phyloP scores from a whole-genome alignment of 768 basidiomycete genomes.

The Phlegmacium glaucopus region DNA sequence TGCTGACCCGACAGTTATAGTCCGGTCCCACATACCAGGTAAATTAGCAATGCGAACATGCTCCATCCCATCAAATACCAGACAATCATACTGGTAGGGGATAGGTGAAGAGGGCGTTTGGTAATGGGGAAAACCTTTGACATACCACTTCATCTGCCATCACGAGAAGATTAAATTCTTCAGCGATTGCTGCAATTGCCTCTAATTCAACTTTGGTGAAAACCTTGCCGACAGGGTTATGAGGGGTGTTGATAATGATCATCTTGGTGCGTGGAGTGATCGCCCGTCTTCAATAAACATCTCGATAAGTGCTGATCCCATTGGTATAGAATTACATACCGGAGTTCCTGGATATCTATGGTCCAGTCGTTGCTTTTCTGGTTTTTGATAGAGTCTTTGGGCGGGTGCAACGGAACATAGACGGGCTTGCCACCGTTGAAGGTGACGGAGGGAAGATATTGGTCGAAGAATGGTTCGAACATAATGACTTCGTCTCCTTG shows the following conservation, averaged over 20 bases:
- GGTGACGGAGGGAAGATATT: constrained; percentile 87
- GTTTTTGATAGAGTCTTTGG: constrained; percentile 41
- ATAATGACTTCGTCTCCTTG: constrained; percentile 96
- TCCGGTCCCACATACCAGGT: constrained; percentile 99
- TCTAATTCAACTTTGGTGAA: constrained; percentile 83
- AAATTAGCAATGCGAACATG: constrained; percentile 91
- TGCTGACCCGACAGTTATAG: constrained; percentile 93
- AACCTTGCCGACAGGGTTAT: constrained; percentile 98
- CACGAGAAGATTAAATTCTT: constrained; percentile 89
- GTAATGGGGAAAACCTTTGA: constrained; percentile 1
- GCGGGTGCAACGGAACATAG: constrained; percentile 93
- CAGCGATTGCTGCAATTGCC: constrained; percentile 80
- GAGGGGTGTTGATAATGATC: constrained; percentile 94
- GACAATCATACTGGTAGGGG: constrained; percentile 77
- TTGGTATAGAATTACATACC: constrained; percentile 39
- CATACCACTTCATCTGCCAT: constrained; percentile 96
- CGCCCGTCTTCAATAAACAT: constrained; percentile 49
- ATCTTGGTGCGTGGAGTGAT: constrained; percentile 90
- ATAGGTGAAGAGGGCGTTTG: constrained; percentile 3
- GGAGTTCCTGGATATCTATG: constrained; percentile 85
- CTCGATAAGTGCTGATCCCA: neutral
- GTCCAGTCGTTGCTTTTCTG: constrained; percentile 79
- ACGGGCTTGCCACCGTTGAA: constrained; percentile 94
- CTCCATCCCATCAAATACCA: constrained; percentile 84
- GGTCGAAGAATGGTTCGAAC: constrained; percentile 98